Base-by-base conservation (phyloP, 2,329 filamentous ascomycete species). In the Emmonsiellopsis sp. region DNA sequence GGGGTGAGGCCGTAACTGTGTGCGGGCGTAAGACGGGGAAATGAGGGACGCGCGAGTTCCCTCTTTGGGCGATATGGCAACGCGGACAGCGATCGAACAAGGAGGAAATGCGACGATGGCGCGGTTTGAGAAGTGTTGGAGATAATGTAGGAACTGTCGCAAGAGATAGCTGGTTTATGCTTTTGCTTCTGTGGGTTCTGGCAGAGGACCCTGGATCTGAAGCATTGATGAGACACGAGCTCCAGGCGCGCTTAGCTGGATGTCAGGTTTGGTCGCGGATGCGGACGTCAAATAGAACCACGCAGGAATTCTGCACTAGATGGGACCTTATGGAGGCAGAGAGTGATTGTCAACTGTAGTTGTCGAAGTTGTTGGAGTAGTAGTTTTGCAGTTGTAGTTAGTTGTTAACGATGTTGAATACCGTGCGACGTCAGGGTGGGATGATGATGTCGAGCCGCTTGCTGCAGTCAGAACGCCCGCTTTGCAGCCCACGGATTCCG, bases 181-280 rank as follows among this genome's bases (percentile, higher is more conserved):
- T 26, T 9, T 10, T 20, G 34, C 32, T 42, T 31, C 26, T 30
- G 16, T 15, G 9, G 38, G 34, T 43, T 7, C 9, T 32, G 49
- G 30, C n/a, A 34, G 15, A 16, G 11, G 3, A 20, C 40, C 47
- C 7, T 7, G 26, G 26, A 42, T 51, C 49, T 51, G 49, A 51
- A 26, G 49, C 49, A 51, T 30, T 35, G 49, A 44, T 51, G 49
- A 42, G 49, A 51, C 49, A 40, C 37, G 10, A 35, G 10, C 40
- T 13, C 7, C 30, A 51, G 43, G 49, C 40, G 40, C 48, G 49
- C 10, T 30, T 20, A 10, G 20, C 26, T n/a, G 16, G 26, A n/a
- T 32, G 20, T 16, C 20, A 13, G 37, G 10, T 7, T 51, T 38
- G 41, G 43, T 26, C 3, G 20, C 20, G 3, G 20, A 26, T 26